Evolutionary conservation across 805 yeast genomes (phyloP).

Genomic region (Candida tibetensis): DNA sequence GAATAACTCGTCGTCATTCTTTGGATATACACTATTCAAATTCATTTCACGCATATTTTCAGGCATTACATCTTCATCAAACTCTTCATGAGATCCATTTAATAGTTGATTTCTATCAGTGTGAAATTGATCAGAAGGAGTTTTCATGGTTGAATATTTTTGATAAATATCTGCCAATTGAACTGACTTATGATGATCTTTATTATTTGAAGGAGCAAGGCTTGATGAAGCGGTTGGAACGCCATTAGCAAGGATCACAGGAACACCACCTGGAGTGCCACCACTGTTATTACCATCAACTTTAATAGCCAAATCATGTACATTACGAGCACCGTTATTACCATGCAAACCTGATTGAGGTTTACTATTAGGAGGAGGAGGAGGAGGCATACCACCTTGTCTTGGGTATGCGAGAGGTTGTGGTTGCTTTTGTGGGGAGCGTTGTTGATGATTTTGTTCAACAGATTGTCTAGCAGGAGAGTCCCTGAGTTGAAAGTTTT

Average conservation of each 20-base stretch:
- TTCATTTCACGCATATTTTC: constrained; percentile 26
- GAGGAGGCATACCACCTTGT: neutral
- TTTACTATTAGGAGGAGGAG: neutral
- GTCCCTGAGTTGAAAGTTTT: neutral
- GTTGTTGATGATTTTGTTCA: neutral
- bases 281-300: neutral
- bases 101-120: constrained; percentile 32
- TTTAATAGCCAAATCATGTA: constrained; percentile 4
- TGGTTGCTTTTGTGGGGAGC: neutral
- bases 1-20: constrained; percentile 35
- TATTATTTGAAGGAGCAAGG: constrained; percentile 1
- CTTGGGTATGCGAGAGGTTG: neutral
- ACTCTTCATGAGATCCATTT: constrained; percentile 35
- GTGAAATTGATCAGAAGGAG: constrained; percentile 41
- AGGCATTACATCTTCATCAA: constrained; percentile 36
- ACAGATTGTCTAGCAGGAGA: neutral
- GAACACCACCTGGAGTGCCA: constrained; percentile 1
- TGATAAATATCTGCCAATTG: constrained; percentile 44
- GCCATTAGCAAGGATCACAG: constrained; percentile 2
- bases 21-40: constrained; percentile 32
- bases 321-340: neutral
- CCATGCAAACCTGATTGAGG: neutral
- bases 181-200: constrained; percentile 31
- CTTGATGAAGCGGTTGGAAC: constrained; percentile 1
- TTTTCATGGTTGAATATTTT: constrained; percentile 36